Conservation (phyloP, 2,329 filamentous ascomycete genomes). For the Thelonectria discophora region DNA sequence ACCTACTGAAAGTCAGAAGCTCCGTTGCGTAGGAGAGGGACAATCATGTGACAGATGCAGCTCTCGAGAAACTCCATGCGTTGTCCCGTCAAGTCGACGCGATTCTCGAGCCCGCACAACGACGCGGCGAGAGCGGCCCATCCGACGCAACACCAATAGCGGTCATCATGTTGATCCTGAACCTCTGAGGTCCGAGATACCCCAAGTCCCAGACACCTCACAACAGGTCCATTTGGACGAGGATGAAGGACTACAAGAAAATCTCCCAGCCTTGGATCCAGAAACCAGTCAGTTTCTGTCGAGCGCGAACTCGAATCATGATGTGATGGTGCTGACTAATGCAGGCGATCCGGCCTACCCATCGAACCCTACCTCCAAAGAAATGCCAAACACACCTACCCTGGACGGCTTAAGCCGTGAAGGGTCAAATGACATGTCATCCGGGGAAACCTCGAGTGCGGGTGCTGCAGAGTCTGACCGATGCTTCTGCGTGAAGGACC, state of each 20-base stretch:
- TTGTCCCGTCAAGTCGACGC: background rate
- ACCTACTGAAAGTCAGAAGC: background rate
- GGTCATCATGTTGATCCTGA: background rate
- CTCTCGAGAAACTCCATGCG: background rate
- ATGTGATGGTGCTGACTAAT: background rate
- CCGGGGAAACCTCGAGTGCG: background rate
- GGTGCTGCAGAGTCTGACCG: background rate
- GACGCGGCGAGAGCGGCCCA: background rate
- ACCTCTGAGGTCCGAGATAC: background rate
- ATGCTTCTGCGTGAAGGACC: slow-evolving; percentile 39
- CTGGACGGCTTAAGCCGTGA: background rate
- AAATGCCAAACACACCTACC: background rate
- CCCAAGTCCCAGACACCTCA: background rate
- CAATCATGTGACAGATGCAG: background rate
- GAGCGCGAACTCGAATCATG: background rate
- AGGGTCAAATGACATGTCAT: background rate
- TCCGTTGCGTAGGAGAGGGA: slow-evolving; percentile 14
- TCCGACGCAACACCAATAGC: background rate
- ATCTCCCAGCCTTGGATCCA: background rate
- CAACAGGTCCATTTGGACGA: too few species aligned
- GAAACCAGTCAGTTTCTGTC: background rate
- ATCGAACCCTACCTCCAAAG: background rate
- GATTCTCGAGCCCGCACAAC: background rate
- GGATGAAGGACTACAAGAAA: too few species aligned
- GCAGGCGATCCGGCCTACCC: background rate